phyloP scores from a whole-genome alignment of 1,139 yeast genomes.

The Zygoascus hellenicus region DNA sequence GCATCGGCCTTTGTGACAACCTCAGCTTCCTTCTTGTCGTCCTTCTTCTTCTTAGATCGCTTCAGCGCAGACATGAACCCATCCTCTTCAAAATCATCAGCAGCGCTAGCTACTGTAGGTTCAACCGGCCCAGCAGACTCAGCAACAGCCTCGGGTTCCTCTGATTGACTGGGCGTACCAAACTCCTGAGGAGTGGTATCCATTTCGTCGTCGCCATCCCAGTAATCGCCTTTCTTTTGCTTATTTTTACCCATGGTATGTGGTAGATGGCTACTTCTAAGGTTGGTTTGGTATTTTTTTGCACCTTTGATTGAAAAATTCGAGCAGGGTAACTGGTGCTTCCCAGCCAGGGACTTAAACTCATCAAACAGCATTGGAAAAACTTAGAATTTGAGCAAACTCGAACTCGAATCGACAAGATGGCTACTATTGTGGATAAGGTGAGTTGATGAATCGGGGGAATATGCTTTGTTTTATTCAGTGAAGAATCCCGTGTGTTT shows the following conservation, averaged over 20 bases:
- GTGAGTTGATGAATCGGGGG: conserved; percentile 15
- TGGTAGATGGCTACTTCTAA: conserved; percentile 11
- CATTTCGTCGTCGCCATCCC: conserved; percentile 72
- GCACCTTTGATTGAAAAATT: background rate
- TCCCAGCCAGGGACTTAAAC: background rate
- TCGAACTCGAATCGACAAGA: conserved; percentile 22
- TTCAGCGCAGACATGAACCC: conserved; percentile 74
- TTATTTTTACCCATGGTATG: conserved; percentile 32
- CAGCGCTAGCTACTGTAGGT: conserved; percentile 36
- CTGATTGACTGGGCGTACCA: conserved; percentile 30
- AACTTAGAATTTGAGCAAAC: too few species aligned
- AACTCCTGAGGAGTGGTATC: conserved; percentile 53
- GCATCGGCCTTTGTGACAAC: conserved; percentile 48
- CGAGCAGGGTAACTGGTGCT: background rate
- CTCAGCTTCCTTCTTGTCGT: conserved; percentile 43
- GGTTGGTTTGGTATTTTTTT: too few species aligned
- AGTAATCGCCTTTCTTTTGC: conserved; percentile 47
- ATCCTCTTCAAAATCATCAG: conserved; percentile 49
- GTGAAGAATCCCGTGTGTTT: too few species aligned
- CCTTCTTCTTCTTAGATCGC: conserved; percentile 72
- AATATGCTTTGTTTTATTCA: background rate
- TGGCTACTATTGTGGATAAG: conserved; percentile 82
- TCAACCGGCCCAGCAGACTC: conserved; percentile 34
- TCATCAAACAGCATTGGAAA: background rate
- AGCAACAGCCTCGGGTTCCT: conserved; percentile 6